These are phyloP conservation scores for Tolypocladium capitatum DNA, from an alignment of 2,329 filamentous ascomycete genomes.

Conservation along the genomic window DNA sequence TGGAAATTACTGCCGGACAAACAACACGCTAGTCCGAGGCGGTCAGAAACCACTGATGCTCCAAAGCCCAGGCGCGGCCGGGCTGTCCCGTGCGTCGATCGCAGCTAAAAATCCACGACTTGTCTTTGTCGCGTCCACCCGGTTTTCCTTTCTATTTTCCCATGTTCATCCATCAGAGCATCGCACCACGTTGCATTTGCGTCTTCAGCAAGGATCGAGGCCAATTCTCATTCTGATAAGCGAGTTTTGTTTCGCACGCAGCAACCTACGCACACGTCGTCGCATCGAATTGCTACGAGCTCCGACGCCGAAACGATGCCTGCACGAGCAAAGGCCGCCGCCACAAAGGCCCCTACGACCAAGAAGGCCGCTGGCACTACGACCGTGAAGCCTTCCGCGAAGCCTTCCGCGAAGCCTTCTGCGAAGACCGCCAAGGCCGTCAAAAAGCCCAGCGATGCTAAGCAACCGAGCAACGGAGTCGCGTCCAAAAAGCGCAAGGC, in stretches of 20 bases:
- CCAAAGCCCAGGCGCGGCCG: not conserved
- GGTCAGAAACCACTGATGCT: not conserved
- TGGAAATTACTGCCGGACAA: slow-evolving; percentile 3
- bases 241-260: not conserved
- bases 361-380: slow-evolving; percentile 12
- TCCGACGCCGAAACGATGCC: slow-evolving; percentile 15
- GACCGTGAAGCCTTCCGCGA: slow-evolving; percentile 7
- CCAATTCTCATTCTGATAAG: not conserved
- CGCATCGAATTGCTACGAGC: not conserved
- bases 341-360: slow-evolving; percentile 12
- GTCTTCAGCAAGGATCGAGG: not conserved
- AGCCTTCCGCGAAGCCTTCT: slow-evolving; percentile 12
- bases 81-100: not conserved
- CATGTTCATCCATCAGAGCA: not conserved
- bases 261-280: not conserved
- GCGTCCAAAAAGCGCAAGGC: slow-evolving; percentile 14
- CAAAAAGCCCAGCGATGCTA: slow-evolving; percentile 12
- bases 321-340: slow-evolving; percentile 14
- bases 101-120: not conserved
- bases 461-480: slow-evolving; percentile 9
- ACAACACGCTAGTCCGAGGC: not conserved
- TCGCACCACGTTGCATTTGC: not conserved
- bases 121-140: not conserved
- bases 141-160: not conserved
- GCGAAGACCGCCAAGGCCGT: slow-evolving; percentile 23